Percentiles rank a stretch among this genome's conserved stretches.
Evolutionary conservation across 2,329 filamentous ascomycete species (phyloP).

Genomic region (Sporothrix variecibatus): DNA sequence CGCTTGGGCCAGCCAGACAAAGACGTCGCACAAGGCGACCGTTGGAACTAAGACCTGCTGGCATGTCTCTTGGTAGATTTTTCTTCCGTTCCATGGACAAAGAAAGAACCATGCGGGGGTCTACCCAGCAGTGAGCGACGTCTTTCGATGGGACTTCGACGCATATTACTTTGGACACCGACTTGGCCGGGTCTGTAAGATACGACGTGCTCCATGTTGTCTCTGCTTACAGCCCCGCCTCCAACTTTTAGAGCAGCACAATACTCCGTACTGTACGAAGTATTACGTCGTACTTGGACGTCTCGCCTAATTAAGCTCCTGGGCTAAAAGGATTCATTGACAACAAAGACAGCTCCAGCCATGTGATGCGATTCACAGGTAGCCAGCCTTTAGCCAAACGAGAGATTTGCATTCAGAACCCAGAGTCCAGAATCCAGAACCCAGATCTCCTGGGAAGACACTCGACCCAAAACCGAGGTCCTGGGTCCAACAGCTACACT

Average conservation of each 20-base stretch:
- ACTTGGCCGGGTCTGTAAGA: no score
- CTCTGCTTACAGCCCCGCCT: no score
- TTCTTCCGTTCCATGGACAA: no score
- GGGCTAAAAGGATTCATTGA: background rate
- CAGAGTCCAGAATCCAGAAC: background rate
- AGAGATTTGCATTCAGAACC: no score
- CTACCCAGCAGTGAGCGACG: no score
- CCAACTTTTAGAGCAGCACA: no score
- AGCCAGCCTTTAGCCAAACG: background rate
- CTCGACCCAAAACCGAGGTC: background rate
- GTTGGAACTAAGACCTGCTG: background rate
- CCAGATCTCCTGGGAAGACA: background rate
- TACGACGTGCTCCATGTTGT: no score
- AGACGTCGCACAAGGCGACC: background rate
- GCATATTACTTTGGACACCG: no score
- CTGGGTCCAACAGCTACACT: background rate
- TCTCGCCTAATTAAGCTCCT: background rate
- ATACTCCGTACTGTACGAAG: background rate
- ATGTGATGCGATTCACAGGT: background rate
- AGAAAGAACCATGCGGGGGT: background rate
- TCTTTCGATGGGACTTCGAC: no score
- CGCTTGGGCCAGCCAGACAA: background rate
- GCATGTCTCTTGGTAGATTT: no score
- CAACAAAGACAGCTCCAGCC: background rate
- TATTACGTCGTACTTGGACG: no score